Percentiles rank a stretch among this genome's conserved stretches.
Evolutionary conservation across 441 rosid species (phyloP).

Genomic region (Corymbia citriodora): DNA sequence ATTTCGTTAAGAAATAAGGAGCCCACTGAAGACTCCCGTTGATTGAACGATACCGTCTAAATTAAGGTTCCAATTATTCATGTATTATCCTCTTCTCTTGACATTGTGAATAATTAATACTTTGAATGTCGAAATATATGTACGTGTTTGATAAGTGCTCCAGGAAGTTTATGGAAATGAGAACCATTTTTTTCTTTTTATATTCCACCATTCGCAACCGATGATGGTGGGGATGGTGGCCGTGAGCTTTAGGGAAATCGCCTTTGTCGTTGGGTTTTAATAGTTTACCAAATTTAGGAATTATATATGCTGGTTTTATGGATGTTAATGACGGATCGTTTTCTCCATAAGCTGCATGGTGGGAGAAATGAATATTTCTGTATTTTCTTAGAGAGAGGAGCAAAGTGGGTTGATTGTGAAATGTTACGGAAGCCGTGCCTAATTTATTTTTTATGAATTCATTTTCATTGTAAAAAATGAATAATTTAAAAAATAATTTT

Average conservation of each 20-base stretch:
- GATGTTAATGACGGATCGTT: too few relatives aligned
- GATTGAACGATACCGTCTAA: background rate
- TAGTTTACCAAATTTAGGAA: too few relatives aligned
- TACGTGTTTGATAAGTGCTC: accelerated
- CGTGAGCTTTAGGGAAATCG: background rate
- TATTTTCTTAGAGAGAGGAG: background rate
- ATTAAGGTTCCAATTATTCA: accelerated
- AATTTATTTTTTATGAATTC: accelerated
- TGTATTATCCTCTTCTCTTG: too few relatives aligned
- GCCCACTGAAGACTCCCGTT: too few relatives aligned
- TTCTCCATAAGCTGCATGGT: too few relatives aligned
- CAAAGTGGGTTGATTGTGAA: background rate
- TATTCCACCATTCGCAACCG: background rate
- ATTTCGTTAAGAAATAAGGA: background rate
- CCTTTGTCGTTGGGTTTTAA: background rate
- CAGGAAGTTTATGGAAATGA: accelerated
- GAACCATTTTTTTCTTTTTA: background rate
- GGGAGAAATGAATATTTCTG: too few relatives aligned
- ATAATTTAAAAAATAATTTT: background rate
- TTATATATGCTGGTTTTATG: too few relatives aligned
- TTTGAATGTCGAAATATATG: background rate
- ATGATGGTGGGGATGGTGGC: background rate
- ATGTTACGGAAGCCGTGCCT: accelerated
- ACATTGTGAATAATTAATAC: background rate
- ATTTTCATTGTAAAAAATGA: accelerated